These are phyloP conservation scores for Ciborinia camelliae DNA, from an alignment of 2,329 filamentous ascomycete species.

Conservation along the genomic window DNA sequence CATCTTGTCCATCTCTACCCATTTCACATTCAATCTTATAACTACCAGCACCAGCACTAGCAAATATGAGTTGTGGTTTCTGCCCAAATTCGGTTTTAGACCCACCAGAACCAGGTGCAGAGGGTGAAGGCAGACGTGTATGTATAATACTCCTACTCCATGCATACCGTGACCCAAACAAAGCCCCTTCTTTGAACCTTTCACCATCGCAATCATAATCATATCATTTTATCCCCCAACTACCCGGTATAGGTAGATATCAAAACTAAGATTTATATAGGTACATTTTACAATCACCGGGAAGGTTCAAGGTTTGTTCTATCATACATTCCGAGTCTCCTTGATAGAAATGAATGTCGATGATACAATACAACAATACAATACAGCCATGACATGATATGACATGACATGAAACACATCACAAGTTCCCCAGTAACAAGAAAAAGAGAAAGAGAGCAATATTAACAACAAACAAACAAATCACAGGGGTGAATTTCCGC, in stretches of 20 bases:
- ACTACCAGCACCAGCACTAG: neutral
- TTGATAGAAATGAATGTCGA: too few species aligned
- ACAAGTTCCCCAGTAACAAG: too few species aligned
- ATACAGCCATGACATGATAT: neutral
- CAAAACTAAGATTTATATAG: neutral
- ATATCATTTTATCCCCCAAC: neutral
- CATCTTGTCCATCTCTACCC: too few species aligned
- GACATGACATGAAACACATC: too few species aligned
- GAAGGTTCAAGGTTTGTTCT: constrained; percentile 1
- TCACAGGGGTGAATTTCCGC: constrained; percentile 8
- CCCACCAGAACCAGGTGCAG: too few species aligned
- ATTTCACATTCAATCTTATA: neutral
- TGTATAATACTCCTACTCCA: neutral
- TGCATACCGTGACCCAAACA: too few species aligned
- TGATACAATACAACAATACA: accelerated
- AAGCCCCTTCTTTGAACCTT: neutral
- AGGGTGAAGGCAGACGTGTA: neutral
- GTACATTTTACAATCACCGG: constrained; percentile 12
- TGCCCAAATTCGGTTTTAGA: too few species aligned
- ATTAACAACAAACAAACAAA: neutral
- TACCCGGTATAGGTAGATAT: too few species aligned
- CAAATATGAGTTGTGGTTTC: too few species aligned
- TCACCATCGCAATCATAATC: neutral
- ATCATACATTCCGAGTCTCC: neutral
- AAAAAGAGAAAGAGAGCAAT: neutral